Conservation (phyloP, 2,329 filamentous ascomycete genomes). For the Fusarium multiceps region DNA sequence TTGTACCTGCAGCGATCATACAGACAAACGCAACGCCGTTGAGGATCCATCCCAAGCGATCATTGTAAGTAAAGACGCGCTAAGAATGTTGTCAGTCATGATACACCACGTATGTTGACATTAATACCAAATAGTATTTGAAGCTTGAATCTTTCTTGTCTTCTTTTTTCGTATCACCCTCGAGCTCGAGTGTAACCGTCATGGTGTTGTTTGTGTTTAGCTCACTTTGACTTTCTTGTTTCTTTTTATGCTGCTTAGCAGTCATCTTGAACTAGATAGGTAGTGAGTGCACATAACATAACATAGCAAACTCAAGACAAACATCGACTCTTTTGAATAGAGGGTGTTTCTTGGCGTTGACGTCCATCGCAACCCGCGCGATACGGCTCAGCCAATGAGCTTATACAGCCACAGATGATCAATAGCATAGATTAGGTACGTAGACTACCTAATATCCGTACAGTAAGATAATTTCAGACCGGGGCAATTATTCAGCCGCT, state of each 20-base stretch:
- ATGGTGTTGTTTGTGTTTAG: slow-evolving; percentile 12
- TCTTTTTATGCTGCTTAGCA: background rate
- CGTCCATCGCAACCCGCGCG: slow-evolving; percentile 17
- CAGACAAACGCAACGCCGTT: slow-evolving; percentile 51
- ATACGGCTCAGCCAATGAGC: slow-evolving; percentile 34
- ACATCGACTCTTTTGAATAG: background rate
- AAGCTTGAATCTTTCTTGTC: slow-evolving; percentile 38
- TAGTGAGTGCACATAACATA: background rate
- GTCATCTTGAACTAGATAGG: slow-evolving; percentile 4
- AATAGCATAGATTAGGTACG: too few species aligned
- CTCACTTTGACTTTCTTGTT: slow-evolving; percentile 1
- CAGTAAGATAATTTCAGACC: background rate
- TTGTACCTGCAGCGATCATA: slow-evolving; percentile 53
- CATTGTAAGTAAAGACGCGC: slow-evolving; percentile 55
- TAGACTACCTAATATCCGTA: too few species aligned
- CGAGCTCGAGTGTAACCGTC: slow-evolving; percentile 1
- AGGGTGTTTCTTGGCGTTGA: slow-evolving; percentile 22
- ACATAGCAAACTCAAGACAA: background rate
- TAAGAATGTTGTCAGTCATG: slow-evolving; percentile 16
- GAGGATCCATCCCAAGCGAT: slow-evolving; percentile 52
- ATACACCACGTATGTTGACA: background rate
- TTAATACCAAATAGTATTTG: slow-evolving; percentile 42
- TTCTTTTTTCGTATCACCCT: slow-evolving; percentile 5
- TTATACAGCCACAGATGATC: slow-evolving; percentile 15
- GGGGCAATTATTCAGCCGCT: slow-evolving; percentile 15